Conservation (phyloP, 768 basidiomycete genomes). For the Myochromella boudieri region DNA sequence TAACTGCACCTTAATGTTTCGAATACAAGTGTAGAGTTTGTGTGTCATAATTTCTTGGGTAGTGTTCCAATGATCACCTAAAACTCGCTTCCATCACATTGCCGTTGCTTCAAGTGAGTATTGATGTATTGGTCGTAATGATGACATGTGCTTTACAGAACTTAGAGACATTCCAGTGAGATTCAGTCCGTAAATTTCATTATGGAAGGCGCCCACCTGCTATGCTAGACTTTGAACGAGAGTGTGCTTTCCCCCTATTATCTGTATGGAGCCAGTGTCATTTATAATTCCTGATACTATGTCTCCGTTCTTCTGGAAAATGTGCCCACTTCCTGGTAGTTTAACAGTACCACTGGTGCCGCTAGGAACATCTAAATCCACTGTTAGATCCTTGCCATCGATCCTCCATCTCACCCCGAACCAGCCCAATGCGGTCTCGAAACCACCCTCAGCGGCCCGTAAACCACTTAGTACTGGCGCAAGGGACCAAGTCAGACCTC, state of each 20-base stretch:
- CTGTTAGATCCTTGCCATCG: slow-evolving; percentile 13
- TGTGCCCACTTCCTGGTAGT: slow-evolving; percentile 24
- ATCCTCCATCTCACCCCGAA: slow-evolving; percentile 42
- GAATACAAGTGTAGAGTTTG: neutral
- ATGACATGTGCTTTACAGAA: too few species aligned
- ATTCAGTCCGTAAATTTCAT: too few species aligned
- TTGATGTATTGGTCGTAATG: too few species aligned
- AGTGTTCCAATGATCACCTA: too few species aligned
- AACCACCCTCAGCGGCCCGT: slow-evolving; percentile 40
- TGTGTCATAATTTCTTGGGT: too few species aligned
- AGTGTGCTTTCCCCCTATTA: slow-evolving; percentile 15
- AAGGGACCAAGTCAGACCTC: slow-evolving; percentile 42
- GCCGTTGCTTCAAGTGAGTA: too few species aligned
- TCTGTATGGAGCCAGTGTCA: slow-evolving; percentile 1
- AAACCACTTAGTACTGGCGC: slow-evolving; percentile 44
- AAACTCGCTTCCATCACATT: too few species aligned
- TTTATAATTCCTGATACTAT: too few species aligned
- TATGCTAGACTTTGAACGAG: slow-evolving; percentile 6
- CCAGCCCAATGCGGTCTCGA: slow-evolving; percentile 45
- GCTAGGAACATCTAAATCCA: slow-evolving; percentile 24
- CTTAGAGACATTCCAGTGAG: too few species aligned
- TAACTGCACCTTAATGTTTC: slow-evolving; percentile 2
- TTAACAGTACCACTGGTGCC: slow-evolving; percentile 26
- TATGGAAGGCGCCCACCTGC: too few species aligned
- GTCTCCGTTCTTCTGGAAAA: slow-evolving; percentile 21